These are phyloP conservation scores for Taphrina confusa DNA, from an alignment of 1,139 yeast species.

Conservation along the genomic window DNA sequence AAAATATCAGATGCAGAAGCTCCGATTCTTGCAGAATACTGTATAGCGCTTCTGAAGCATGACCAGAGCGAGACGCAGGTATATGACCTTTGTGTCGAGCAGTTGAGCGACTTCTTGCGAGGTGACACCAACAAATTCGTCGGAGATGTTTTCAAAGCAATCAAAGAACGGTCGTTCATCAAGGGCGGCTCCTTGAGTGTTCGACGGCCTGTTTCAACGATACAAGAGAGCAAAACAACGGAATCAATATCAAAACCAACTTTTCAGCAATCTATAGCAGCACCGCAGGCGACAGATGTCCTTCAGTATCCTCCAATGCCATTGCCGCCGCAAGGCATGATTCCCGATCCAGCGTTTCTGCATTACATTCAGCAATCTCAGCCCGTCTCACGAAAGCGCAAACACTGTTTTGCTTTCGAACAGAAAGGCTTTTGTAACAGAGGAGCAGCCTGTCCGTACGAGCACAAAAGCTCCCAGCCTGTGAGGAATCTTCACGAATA, in stretches of 20 bases:
- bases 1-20: slow-evolving; percentile 51
- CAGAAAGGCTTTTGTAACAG: slow-evolving; percentile 42
- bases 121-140: slow-evolving; percentile 45
- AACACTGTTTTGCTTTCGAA: slow-evolving; percentile 34
- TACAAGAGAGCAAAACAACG: neutral
- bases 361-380: slow-evolving; percentile 4
- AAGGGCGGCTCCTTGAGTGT: slow-evolving; percentile 14
- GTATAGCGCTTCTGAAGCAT: slow-evolving; percentile 51
- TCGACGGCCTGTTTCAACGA: neutral
- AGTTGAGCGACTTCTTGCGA: slow-evolving; percentile 47
- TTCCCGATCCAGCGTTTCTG: neutral
- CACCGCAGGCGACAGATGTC: neutral
- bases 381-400: slow-evolving; percentile 10
- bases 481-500: slow-evolving; percentile 7
- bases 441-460: slow-evolving; percentile 43
- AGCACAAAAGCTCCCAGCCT: slow-evolving; percentile 35
- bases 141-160: slow-evolving; percentile 43
- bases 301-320: slow-evolving; percentile 15
- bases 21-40: slow-evolving; percentile 52
- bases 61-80: slow-evolving; percentile 47
- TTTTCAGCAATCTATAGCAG: too few relatives aligned
- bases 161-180: slow-evolving; percentile 38
- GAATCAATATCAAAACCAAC: neutral
- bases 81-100: slow-evolving; percentile 45
- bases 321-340: slow-evolving; percentile 8